phyloP scores from a whole-genome alignment of 495 filamentous ascomycete genomes.

The Hyphodiscus hymeniophilus region DNA sequence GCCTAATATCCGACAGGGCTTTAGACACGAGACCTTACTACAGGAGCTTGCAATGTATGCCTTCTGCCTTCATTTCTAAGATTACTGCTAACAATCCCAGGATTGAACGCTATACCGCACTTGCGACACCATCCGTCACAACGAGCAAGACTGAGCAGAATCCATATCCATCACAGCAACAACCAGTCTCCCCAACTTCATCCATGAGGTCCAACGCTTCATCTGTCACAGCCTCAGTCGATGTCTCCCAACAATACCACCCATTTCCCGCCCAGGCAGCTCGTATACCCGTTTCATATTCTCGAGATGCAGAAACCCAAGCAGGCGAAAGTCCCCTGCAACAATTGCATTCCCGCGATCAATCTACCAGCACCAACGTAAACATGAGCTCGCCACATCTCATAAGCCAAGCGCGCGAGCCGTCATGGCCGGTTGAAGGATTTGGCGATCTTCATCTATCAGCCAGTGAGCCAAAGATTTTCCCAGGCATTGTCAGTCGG shows the following conservation, averaged over 20 bases:
- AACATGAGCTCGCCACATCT: slow-evolving; percentile 17
- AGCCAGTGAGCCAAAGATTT: slow-evolving; percentile 57
- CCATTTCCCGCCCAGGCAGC: slow-evolving; percentile 23
- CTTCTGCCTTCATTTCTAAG: background rate
- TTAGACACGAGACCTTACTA: slow-evolving; percentile 72
- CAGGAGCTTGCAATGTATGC: slow-evolving; percentile 77
- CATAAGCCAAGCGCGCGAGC: slow-evolving; percentile 12
- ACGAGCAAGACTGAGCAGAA: slow-evolving; percentile 18
- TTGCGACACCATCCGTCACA: slow-evolving; percentile 13
- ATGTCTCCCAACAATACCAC: slow-evolving; percentile 12
- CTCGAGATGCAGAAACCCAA: slow-evolving; percentile 12
- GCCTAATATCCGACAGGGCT: slow-evolving; percentile 83
- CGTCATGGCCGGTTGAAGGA: slow-evolving; percentile 20
- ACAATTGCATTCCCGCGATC: slow-evolving; percentile 21
- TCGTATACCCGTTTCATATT: slow-evolving; percentile 16
- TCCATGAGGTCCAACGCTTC: slow-evolving; percentile 19
- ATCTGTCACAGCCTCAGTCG: background rate
- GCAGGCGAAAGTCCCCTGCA: slow-evolving; percentile 11
- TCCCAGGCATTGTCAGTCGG: slow-evolving; percentile 62
- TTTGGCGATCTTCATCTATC: slow-evolving; percentile 34
- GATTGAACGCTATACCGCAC: slow-evolving; percentile 40
- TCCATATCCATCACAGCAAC: slow-evolving; percentile 6
- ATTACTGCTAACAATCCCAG: slow-evolving; percentile 24
- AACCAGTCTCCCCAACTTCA: slow-evolving; percentile 12
- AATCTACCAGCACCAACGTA: slow-evolving; percentile 16